Base-by-base conservation (phyloP, 2,329 filamentous ascomycete genomes). In the Trichothecium sympodiale region DNA sequence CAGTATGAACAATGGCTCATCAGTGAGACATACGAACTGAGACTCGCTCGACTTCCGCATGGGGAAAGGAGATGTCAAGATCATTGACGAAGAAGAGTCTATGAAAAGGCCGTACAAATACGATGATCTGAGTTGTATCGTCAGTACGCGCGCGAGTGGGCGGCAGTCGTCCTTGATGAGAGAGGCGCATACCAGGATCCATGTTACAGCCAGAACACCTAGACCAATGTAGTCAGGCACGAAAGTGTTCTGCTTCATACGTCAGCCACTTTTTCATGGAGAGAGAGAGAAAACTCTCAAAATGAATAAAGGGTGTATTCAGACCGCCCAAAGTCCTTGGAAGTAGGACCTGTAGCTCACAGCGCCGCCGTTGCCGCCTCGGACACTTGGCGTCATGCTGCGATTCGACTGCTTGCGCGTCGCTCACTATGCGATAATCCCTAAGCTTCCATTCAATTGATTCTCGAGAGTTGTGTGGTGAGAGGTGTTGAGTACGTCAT, bases 41-140 rank as follows among this genome's bases (percentile, higher is more conserved):
- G 0, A 98, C 91, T 42, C 87, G 75, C 58, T 98, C 88, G 34
- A 81, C 61, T 38, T 81, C 69, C 16, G 91, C 86, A 59, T 94
- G 83, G 1, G 91, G 91, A 51, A 82, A 95, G 44, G 85, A 80
- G 40, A 96, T 86, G 34, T 77, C 67, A 17, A 83, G 71, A 54
- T 96, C 86, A 54, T 87, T 83, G 42, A 96, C 73, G 44, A 77
- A 83, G 62, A 98, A 96, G 76, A 95, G 83, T 60, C 85, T 86
- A 56, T 96, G 87, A 55, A 96, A 96, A 0, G 91, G 91, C 41
- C 80, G 78, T 47, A 84, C 71, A 32, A 58, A 51, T 13, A 51
- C 33, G 17, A 46, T 45, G 33, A 50, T 49, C 56, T 58, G 14
- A 3, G 20, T 43, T 47, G 38, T 6, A 10, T 14, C 20, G 31